A percentile compares a stretch with the other conserved stretches of the same genome.
Conservation (phyloP, 1,139 yeast genomes). For the Taphrina deformans region DNA sequence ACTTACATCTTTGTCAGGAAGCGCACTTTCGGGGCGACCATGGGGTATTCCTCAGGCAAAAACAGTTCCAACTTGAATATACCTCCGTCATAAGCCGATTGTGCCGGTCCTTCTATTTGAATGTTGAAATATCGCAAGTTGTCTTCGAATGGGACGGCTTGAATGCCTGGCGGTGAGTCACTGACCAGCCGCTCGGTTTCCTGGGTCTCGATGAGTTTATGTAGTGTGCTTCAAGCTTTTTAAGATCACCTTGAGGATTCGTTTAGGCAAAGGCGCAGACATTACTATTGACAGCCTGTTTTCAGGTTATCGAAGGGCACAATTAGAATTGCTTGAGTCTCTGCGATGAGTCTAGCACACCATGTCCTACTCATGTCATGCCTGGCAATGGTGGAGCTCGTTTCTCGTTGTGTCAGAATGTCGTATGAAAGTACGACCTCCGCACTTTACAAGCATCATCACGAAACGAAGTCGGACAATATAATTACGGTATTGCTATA, state of each 20-base stretch:
- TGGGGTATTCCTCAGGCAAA: constrained; percentile 84
- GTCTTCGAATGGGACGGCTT: constrained; percentile 89
- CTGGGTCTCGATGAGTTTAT: too few relatives aligned
- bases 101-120: constrained; percentile 83
- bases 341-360: neutral
- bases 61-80: constrained; percentile 72
- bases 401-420: neutral
- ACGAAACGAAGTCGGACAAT: neutral
- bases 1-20: constrained; percentile 73
- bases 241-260: constrained; percentile 78
- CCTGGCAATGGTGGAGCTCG: constrained; percentile 5
- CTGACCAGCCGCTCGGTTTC: constrained; percentile 89
- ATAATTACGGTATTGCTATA: too few relatives aligned
- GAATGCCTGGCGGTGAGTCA: constrained; percentile 96
- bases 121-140: constrained; percentile 88
- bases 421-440: neutral
- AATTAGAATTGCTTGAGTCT: too few relatives aligned
- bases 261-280: constrained; percentile 57
- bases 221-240: too few relatives aligned
- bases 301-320: too few relatives aligned
- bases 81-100: constrained; percentile 81
- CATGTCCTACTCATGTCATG: neutral
- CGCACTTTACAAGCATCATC: neutral
- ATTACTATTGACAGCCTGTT: too few relatives aligned
- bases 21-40: constrained; percentile 43